These are phyloP conservation scores for Arctium minus DNA, from an alignment of 129 eudicot species.

Conservation along the genomic window DNA sequence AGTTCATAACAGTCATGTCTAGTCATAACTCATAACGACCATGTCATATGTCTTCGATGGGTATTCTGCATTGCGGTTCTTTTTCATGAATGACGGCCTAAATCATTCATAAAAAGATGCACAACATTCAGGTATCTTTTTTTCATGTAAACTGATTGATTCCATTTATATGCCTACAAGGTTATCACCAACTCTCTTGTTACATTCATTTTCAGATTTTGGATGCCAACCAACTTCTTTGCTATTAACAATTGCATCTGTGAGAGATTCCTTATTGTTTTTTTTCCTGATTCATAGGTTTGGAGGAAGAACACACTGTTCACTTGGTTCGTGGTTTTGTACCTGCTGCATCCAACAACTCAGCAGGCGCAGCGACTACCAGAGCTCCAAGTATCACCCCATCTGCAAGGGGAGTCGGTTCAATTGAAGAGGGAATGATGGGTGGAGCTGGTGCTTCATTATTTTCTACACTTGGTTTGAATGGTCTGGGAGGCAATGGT, in stretches of 20 bases:
- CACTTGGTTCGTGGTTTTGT: constrained; percentile 61
- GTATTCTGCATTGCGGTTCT: background rate
- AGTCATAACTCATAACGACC: background rate
- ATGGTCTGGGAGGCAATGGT: constrained; percentile 43
- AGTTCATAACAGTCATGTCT: background rate
- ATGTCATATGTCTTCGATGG: background rate
- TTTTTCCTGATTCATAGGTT: constrained; percentile 30
- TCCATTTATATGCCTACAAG: background rate
- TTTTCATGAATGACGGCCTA: background rate
- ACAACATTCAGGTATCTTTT: background rate
- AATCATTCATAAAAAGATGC: too few relatives aligned
- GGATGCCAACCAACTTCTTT: background rate
- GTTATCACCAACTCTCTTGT: background rate
- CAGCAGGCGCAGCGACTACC: constrained; percentile 18
- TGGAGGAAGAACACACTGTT: constrained; percentile 63
- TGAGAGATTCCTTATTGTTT: background rate
- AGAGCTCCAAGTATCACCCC: constrained; percentile 23
- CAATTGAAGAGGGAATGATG: constrained; percentile 25
- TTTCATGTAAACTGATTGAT: background rate
- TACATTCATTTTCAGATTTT: background rate
- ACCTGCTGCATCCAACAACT: constrained; percentile 31
- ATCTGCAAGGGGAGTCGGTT: constrained; percentile 12
- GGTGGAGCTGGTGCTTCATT: constrained; percentile 42
- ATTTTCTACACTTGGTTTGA: constrained; percentile 52
- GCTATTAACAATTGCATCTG: background rate